phyloP scores from a whole-genome alignment of 2,329 filamentous ascomycete genomes.

The Aspergillus novoparasiticus region DNA sequence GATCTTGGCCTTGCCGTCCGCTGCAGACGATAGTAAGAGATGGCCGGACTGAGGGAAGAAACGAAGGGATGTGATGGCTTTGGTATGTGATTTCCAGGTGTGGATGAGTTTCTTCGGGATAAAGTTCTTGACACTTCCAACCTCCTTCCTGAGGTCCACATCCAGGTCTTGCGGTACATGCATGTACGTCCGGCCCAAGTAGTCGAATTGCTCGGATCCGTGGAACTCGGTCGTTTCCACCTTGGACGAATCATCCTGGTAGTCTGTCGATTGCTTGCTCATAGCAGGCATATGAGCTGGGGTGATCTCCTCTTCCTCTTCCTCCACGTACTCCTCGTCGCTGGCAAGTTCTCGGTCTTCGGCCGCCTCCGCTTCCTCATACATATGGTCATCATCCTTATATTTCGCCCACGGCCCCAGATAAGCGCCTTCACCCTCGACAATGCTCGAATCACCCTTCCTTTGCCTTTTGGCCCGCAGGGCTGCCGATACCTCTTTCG shows the following conservation, averaged over 20 bases:
- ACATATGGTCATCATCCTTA: slow-evolving; percentile 70
- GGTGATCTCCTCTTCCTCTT: slow-evolving; percentile 59
- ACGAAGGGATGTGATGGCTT: slow-evolving; percentile 82
- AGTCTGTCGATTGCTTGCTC: slow-evolving; percentile 54
- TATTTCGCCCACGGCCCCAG: slow-evolving; percentile 94
- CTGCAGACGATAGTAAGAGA: slow-evolving; percentile 82
- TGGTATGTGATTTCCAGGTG: slow-evolving; percentile 82
- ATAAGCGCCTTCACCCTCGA: slow-evolving; percentile 86
- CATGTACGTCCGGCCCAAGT: slow-evolving; percentile 96
- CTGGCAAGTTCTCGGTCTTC: slow-evolving; percentile 74
- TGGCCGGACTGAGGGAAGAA: slow-evolving; percentile 91
- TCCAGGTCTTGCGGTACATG: slow-evolving; percentile 91
- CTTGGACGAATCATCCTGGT: slow-evolving; percentile 58
- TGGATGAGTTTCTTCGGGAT: slow-evolving; percentile 93
- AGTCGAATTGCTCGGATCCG: slow-evolving; percentile 80
- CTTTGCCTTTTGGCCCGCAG: slow-evolving; percentile 75
- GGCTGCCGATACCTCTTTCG: slow-evolving; percentile 71
- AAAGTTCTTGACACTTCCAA: slow-evolving; percentile 80
- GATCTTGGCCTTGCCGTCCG: slow-evolving; percentile 87
- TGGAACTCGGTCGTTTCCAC: slow-evolving; percentile 87
- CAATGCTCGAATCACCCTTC: slow-evolving; percentile 80
- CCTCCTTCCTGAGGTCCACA: slow-evolving; percentile 79
- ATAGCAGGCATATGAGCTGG: slow-evolving; percentile 53
- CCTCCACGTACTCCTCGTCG: slow-evolving; percentile 79
- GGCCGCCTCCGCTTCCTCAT: slow-evolving; percentile 65